Evolutionary conservation across 768 basidiomycete genomes (phyloP).

Genomic region (Imleria badia): DNA sequence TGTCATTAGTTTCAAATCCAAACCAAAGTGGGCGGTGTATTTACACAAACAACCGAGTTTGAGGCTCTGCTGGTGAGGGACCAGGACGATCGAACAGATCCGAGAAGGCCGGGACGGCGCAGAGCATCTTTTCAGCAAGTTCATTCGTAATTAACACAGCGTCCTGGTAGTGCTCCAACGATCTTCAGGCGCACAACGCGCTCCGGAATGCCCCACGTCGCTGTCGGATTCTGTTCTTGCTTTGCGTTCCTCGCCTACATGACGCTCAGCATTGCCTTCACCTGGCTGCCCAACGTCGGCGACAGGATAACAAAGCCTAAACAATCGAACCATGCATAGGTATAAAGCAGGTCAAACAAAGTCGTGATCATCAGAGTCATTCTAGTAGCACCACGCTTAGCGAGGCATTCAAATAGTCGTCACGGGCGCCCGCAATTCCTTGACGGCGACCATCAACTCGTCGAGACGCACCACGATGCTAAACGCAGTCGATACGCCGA

Average conservation of each 20-base stretch:
- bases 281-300: constrained; percentile 40
- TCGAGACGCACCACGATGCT: constrained; percentile 71
- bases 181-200: constrained; percentile 44
- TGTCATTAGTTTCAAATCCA: too few species aligned
- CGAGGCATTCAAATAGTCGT: too few species aligned
- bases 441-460: constrained; percentile 74
- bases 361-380: too few species aligned
- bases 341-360: too few species aligned
- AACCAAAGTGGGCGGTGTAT: too few species aligned
- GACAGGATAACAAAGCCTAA: too few species aligned
- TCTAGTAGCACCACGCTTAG: too few species aligned
- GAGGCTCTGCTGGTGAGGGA: too few species aligned
- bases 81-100: too few species aligned
- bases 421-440: constrained; percentile 56
- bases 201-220: constrained; percentile 46
- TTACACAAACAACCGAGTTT: too few species aligned
- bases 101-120: too few species aligned
- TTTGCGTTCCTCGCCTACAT: constrained; percentile 43
- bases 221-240: constrained; percentile 29
- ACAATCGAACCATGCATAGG: too few species aligned
- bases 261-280: constrained; percentile 44
- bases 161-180: constrained; percentile 50
- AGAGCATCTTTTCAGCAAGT: background rate
- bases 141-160: constrained; percentile 4
- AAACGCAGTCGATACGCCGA: constrained; percentile 69